These are phyloP conservation scores for Colletotrichum eremochloae DNA, from an alignment of 2,329 filamentous ascomycete genomes.

Conservation along the genomic window DNA sequence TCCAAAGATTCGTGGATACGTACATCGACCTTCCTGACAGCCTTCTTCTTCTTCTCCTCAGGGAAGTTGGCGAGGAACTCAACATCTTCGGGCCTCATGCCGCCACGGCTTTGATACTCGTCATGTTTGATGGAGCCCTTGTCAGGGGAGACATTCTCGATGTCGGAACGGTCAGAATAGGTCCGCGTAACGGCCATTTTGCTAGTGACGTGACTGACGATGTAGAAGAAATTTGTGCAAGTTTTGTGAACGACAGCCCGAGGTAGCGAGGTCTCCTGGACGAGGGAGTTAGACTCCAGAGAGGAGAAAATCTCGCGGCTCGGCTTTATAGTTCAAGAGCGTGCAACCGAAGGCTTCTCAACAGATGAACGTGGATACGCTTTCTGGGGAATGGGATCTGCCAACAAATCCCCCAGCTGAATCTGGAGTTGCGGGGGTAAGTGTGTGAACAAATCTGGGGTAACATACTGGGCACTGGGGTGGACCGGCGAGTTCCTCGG, in stretches of 20 bases:
- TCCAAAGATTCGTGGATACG: constrained; percentile 16
- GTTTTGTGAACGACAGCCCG: neutral
- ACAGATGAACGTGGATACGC: neutral
- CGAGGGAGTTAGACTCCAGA: neutral
- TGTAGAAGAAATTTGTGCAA: neutral
- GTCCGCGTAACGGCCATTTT: constrained; percentile 38
- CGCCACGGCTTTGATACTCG: constrained; percentile 42
- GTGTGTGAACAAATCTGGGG: constrained; percentile 16
- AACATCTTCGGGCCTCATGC: constrained; percentile 47
- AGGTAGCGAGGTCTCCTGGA: neutral
- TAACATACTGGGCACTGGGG: constrained; percentile 16
- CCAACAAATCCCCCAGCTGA: neutral
- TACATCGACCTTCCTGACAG: constrained; percentile 50
- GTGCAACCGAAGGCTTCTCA: neutral
- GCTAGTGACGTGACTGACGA: neutral
- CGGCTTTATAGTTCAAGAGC: constrained; percentile 23
- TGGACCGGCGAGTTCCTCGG: neutral
- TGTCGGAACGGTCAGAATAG: constrained; percentile 41
- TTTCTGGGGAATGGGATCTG: constrained; percentile 13
- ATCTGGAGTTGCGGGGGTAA: constrained; percentile 25
- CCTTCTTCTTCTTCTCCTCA: constrained; percentile 48
- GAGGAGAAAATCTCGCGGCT: neutral
- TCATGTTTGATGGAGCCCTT: constrained; percentile 46
- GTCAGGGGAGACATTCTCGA: constrained; percentile 46
- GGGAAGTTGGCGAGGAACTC: constrained; percentile 51